phyloP scores from a whole-genome alignment of 805 yeast species.

The Lachancea nothofagi region DNA sequence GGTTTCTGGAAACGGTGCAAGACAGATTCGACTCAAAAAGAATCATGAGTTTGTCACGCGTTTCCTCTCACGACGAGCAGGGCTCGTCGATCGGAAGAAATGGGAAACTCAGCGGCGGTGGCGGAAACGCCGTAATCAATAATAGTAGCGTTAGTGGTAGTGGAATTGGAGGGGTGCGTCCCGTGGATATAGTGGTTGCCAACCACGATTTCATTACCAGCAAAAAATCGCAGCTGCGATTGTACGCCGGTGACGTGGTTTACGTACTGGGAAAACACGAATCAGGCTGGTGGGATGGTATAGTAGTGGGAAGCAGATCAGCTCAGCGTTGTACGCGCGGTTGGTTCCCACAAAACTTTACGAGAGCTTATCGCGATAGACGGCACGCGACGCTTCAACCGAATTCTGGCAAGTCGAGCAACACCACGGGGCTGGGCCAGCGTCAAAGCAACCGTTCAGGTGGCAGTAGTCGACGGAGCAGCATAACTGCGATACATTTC shows the following conservation, averaged over 20 bases:
- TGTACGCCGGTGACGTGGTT: slow-evolving; percentile 53
- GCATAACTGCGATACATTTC: slow-evolving; percentile 4
- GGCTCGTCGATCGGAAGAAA: not conserved
- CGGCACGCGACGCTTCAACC: slow-evolving; percentile 18
- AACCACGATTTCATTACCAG: slow-evolving; percentile 15
- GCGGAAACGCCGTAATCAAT: not conserved
- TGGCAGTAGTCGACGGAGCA: slow-evolving; percentile 8
- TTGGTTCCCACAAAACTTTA: slow-evolving; percentile 76
- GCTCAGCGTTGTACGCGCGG: slow-evolving; percentile 47
- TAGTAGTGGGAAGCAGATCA: slow-evolving; percentile 25
- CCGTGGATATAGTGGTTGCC: slow-evolving; percentile 21
- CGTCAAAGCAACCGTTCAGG: slow-evolving; percentile 3
- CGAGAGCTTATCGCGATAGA: slow-evolving; percentile 32
- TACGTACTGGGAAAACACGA: slow-evolving; percentile 60
- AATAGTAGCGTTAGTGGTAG: not conserved
- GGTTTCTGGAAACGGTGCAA: not conserved
- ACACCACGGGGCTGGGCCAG: slow-evolving; percentile 20
- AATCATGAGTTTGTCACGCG: slow-evolving; percentile 8
- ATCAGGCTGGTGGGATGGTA: slow-evolving; percentile 87
- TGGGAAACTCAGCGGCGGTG: not conserved
- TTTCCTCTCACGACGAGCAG: slow-evolving; percentile 7
- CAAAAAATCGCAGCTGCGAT: slow-evolving; percentile 12
- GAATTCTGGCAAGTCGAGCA: slow-evolving; percentile 33
- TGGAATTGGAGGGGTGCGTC: slow-evolving; percentile 1
- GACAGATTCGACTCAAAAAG: not conserved